phyloP scores from a whole-genome alignment of 192 early-diverging fungal genomes.

The Chytriomyces confervae region DNA sequence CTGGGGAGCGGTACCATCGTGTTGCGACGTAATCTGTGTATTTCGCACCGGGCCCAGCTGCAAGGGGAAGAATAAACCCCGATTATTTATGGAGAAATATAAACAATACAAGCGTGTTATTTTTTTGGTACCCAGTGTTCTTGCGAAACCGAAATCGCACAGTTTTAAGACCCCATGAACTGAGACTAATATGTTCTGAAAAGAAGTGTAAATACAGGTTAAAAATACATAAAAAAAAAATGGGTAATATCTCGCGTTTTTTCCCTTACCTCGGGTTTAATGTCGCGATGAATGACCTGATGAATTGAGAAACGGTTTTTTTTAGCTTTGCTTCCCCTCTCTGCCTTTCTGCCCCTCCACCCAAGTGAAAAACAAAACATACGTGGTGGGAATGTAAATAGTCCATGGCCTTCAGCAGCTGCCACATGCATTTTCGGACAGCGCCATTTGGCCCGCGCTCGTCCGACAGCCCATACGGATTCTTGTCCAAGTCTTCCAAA shows the following conservation, averaged over 20 bases:
- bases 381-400: conserved; percentile 71
- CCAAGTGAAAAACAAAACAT: background rate
- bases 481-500: conserved; percentile 66
- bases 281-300: conserved; percentile 68
- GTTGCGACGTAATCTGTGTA: conserved; percentile 73
- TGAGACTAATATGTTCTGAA: conserved; percentile 64
- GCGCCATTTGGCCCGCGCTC: conserved; percentile 47
- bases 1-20: conserved; percentile 66
- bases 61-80: background rate
- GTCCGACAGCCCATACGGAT: conserved; percentile 63
- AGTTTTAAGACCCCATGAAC: conserved; percentile 65
- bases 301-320: background rate
- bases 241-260: background rate
- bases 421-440: conserved; percentile 71
- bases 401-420: conserved; percentile 69
- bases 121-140: conserved; percentile 54
- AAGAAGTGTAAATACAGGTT: background rate
- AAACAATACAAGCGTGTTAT: background rate
- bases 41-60: conserved; percentile 69
- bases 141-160: conserved; percentile 71
- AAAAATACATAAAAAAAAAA: background rate
- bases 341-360: background rate
- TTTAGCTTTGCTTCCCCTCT: background rate
- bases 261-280: conserved; percentile 62
- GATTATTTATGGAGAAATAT: background rate